Conservation (phyloP, 371 early-diverging fungal genomes). For the Apophysomyces trapeziformis region DNA sequence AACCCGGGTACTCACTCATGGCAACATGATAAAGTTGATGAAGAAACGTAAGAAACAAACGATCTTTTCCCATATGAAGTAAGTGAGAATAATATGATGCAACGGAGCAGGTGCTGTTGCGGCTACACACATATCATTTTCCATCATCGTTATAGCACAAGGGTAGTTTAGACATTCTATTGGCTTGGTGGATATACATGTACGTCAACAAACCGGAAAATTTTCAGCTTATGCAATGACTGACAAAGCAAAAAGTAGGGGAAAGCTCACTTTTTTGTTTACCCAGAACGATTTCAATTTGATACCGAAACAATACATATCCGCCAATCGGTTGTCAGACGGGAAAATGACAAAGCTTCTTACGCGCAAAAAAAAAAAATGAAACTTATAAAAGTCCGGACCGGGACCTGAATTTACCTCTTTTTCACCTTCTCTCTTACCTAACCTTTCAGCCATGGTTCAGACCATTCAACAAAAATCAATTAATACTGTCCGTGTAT, state of each 20-base stretch:
- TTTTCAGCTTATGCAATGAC: conserved; percentile 5
- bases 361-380: not conserved
- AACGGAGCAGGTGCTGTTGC: not conserved
- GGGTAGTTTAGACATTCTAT: not conserved
- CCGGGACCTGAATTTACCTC: conserved; percentile 2
- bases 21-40: conserved; percentile 6
- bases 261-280: not conserved
- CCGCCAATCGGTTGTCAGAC: conserved; percentile 2
- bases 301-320: not conserved
- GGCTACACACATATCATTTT: not conserved
- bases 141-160: not conserved
- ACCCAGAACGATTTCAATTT: conserved; percentile 5
- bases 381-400: conserved; percentile 5
- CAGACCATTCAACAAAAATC: conserved; percentile 65
- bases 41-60: conserved; percentile 6
- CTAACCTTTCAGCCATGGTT: conserved; percentile 36
- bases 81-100: not conserved
- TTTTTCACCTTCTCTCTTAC: conserved; percentile 19
- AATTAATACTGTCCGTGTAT: conserved; percentile 93
- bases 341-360: conserved; percentile 11
- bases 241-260: conserved; percentile 6
- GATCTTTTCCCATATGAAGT: conserved; percentile 5
- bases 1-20: not conserved
- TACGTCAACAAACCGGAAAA: conserved; percentile 7
- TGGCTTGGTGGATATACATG: not conserved